Percentiles rank a stretch among this genome's conserved stretches.
These are phyloP conservation scores for Fusarium luffae DNA, from an alignment of 2,329 filamentous ascomycete species.

Conservation along the genomic window DNA sequence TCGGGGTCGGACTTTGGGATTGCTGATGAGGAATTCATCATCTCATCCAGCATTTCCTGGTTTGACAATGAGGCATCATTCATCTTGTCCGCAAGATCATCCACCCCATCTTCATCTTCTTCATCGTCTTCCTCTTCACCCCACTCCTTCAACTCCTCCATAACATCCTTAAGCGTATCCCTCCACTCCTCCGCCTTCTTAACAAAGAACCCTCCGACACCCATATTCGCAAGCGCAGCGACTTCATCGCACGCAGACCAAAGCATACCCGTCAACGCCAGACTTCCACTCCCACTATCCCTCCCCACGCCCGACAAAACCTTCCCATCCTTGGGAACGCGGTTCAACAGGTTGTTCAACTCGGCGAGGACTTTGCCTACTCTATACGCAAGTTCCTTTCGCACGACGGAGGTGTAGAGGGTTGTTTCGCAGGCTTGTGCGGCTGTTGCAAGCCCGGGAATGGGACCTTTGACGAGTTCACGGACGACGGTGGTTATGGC, in stretches of 20 bases:
- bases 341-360: slow-evolving; percentile 67
- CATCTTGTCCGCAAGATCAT: slow-evolving; percentile 53
- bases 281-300: slow-evolving; percentile 61
- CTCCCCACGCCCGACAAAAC: slow-evolving; percentile 51
- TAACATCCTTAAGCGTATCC: slow-evolving; percentile 81
- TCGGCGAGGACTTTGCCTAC: slow-evolving; percentile 71
- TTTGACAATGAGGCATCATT: slow-evolving; percentile 51
- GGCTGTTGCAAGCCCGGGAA: slow-evolving; percentile 79
- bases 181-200: slow-evolving; percentile 78
- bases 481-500: slow-evolving; percentile 77
- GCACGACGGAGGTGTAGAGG: slow-evolving; percentile 71
- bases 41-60: slow-evolving; percentile 72
- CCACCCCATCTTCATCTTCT: slow-evolving; percentile 60
- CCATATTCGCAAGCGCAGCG: slow-evolving; percentile 70
- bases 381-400: slow-evolving; percentile 70
- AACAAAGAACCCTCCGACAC: slow-evolving; percentile 76
- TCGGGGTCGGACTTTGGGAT: slow-evolving; percentile 74
- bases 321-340: slow-evolving; percentile 70
- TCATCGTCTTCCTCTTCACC: slow-evolving; percentile 75
- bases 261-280: slow-evolving; percentile 77
- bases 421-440: slow-evolving; percentile 72
- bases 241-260: slow-evolving; percentile 87
- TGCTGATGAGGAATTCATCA: slow-evolving; percentile 71
- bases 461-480: slow-evolving; percentile 76
- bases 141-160: slow-evolving; percentile 91